A percentile compares a stretch with the other conserved stretches of the same genome.
Conservation (phyloP, 2,329 filamentous ascomycete genomes). For the Scytalidium sp. region DNA sequence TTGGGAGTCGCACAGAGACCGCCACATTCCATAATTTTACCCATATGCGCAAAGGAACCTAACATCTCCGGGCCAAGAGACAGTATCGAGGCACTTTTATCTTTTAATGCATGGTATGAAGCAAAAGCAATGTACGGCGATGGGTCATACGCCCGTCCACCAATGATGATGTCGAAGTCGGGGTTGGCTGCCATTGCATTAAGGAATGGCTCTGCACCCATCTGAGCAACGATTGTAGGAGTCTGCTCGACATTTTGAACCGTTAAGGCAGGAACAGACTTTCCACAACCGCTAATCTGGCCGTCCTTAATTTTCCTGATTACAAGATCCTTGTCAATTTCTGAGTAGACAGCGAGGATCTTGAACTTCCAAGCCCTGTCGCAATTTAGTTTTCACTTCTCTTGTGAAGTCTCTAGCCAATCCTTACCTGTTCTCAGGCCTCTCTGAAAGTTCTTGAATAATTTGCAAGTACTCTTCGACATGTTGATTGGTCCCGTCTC, state of each 20-base stretch:
- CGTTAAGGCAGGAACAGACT: slow-evolving; percentile 37
- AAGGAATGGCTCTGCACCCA: slow-evolving; percentile 43
- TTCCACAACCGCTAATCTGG: slow-evolving; percentile 34
- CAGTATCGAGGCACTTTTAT: slow-evolving; percentile 2
- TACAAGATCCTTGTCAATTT: slow-evolving; percentile 32
- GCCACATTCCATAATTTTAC: slow-evolving; percentile 54
- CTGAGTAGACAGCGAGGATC: slow-evolving; percentile 35
- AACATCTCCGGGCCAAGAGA: slow-evolving; percentile 7
- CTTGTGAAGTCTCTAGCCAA: neutral
- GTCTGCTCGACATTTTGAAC: slow-evolving; percentile 35
- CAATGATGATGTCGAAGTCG: slow-evolving; percentile 37
- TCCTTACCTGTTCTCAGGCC: slow-evolving; percentile 16
- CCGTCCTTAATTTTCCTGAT: slow-evolving; percentile 26
- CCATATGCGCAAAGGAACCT: slow-evolving; percentile 47
- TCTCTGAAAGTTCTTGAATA: slow-evolving; percentile 31
- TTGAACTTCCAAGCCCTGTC: slow-evolving; percentile 24
- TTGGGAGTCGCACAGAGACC: slow-evolving; percentile 38
- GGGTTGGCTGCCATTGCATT: slow-evolving; percentile 37
- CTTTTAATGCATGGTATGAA: slow-evolving; percentile 25
- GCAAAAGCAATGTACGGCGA: slow-evolving; percentile 37
- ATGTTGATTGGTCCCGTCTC: slow-evolving; percentile 44
- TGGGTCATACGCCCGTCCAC: slow-evolving; percentile 36
- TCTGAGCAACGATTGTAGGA: slow-evolving; percentile 39
- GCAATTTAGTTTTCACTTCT: neutral
- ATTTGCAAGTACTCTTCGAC: slow-evolving; percentile 38